Evolutionary conservation across 2,329 filamentous ascomycete species (phyloP).

Genomic region (Sclerotinia borealis): DNA sequence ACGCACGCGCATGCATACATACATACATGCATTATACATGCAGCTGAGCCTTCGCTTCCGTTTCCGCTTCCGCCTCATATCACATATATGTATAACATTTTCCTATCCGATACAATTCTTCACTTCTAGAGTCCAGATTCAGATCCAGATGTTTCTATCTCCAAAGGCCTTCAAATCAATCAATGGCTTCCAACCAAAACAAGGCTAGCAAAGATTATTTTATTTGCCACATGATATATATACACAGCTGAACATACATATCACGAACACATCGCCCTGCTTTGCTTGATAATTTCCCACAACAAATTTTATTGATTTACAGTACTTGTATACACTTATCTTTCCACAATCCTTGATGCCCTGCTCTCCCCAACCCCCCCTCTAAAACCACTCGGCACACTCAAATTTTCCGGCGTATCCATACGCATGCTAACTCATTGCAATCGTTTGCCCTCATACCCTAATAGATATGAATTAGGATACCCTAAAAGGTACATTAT

Average conservation of each 20-base stretch:
- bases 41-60: no score
- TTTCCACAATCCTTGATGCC: not conserved
- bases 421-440: constrained; percentile 7
- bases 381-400: not conserved
- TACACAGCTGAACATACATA: not conserved
- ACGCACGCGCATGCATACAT: not conserved
- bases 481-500: constrained; percentile 1
- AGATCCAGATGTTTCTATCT: not conserved
- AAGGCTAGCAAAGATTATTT: not conserved
- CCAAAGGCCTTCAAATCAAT: not conserved
- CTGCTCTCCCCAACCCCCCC: not conserved
- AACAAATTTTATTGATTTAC: not conserved
- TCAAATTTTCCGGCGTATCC: constrained; percentile 3
- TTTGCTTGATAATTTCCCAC: not conserved
- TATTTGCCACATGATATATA: not conserved
- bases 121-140: not conserved
- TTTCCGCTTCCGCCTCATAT: no score
- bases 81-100: not conserved
- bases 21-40: not conserved
- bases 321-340: not conserved
- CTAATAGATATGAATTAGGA: not conserved
- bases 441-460: not conserved
- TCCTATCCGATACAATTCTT: not conserved
- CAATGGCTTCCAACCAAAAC: no score
- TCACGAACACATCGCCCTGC: not conserved